Evolutionary conservation across 2,329 filamentous ascomycete genomes (phyloP).

Genomic region (Pseudogymnoascus verrucosus): DNA sequence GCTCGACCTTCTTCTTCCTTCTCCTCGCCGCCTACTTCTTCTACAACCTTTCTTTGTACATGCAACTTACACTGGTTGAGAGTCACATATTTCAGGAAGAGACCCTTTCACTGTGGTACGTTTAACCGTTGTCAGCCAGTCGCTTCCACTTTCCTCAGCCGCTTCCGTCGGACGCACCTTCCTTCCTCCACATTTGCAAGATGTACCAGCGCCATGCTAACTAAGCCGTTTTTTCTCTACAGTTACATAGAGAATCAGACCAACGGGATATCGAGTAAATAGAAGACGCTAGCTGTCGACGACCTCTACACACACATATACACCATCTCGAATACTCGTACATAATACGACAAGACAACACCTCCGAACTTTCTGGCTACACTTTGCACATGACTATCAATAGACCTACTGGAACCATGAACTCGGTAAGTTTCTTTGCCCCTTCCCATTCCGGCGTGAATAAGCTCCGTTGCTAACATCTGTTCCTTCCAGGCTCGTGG

Average conservation of each 20-base stretch:
- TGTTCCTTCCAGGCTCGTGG: slow-evolving; percentile 21
- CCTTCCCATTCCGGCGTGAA: slow-evolving; percentile 21
- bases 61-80: slow-evolving; percentile 24
- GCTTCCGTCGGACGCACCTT: slow-evolving; percentile 12
- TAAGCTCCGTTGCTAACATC: slow-evolving; percentile 17
- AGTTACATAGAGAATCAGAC: slow-evolving; percentile 29
- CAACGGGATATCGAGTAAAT: slow-evolving; percentile 25
- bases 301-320: slow-evolving; percentile 16
- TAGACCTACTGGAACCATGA: slow-evolving; percentile 30
- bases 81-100: slow-evolving; percentile 24
- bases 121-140: slow-evolving; percentile 15
- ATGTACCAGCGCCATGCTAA: slow-evolving; percentile 23
- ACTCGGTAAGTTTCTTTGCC: slow-evolving; percentile 32
- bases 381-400: slow-evolving; percentile 30
- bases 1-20: slow-evolving; percentile 17
- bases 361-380: neutral
- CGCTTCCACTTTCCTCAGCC: slow-evolving; percentile 20
- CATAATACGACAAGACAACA: slow-evolving; percentile 13
- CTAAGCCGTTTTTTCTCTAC: slow-evolving; percentile 19
- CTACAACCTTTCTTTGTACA: slow-evolving; percentile 25
- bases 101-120: slow-evolving; percentile 21
- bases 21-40: slow-evolving; percentile 20
- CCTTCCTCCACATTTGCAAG: slow-evolving; percentile 18
- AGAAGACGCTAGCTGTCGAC: slow-evolving; percentile 17
- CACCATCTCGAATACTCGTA: slow-evolving; percentile 16